Base-by-base conservation (phyloP, 176 grass and related monocot species). In the Zea mays region DNA sequence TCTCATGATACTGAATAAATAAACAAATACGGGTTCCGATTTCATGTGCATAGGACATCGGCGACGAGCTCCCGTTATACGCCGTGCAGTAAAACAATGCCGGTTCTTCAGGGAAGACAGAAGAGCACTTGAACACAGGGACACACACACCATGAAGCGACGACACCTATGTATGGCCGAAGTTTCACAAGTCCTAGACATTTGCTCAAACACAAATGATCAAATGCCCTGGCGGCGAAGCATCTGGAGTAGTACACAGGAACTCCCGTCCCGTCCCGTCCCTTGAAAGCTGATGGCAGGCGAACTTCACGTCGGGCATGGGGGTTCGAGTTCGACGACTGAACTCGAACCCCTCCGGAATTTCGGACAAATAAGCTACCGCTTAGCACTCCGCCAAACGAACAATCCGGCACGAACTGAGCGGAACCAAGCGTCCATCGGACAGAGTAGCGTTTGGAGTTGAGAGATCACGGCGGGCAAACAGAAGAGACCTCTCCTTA, bases 401-500 rank as follows among this genome's bases (percentile, higher is more conserved):
- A 74, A 41, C 14, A 42, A 74, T 10, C 72, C 52, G 3, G 52
- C 19, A 74, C 37, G 10, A 43, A 57, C 38, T 41, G 37, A 58
- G 8, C 0, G 10, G n/a, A 59, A 74, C 27, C 4, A 10, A 41
- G 37, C 72, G 19, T 54, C 49, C 35, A 54, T 37, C 7, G 15
- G 1, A 54, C 0, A 11, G 14, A 57, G 16, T 7, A 41, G n/a
- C 16, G 27, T 74, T 59, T 14, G 3, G 36, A 74, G 37, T 0
- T 0, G 1, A 74, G 17, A 10, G 38, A 20, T 42, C n/a, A 57
- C 52, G 8, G 52, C 10, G 27, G 27, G 27, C 27, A 74, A 11
- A 8, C 17, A 59, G 19, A 74, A 42, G 10, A 59, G 52, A n/a
- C 34, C 40, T 73, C 39, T 73, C 3, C 71, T 56, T 58, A 74